Conservation (phyloP, 306 rosid genomes). For the Oemleria cerasiformis region DNA sequence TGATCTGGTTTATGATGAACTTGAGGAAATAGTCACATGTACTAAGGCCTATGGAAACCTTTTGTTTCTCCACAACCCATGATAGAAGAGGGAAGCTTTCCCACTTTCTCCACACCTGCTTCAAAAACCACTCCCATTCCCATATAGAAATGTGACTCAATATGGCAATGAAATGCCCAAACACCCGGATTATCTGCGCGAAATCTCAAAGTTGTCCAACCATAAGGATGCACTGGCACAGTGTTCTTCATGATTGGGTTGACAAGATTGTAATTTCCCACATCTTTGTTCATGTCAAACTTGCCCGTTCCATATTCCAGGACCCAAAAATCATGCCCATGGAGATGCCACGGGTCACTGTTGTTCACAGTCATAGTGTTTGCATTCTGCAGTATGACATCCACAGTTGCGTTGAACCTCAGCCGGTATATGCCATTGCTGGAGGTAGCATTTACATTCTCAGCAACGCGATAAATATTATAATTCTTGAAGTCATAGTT, state of each 20-base stretch:
- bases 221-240: slow-evolving; percentile 61
- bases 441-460: slow-evolving; percentile 52
- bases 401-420: slow-evolving; percentile 37
- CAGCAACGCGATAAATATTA: slow-evolving; percentile 33
- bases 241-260: slow-evolving; percentile 89
- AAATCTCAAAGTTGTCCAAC: slow-evolving; percentile 91
- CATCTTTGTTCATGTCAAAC: slow-evolving; percentile 46
- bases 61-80: slow-evolving; percentile 76
- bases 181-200: slow-evolving; percentile 71
- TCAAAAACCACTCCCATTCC: slow-evolving; percentile 91
- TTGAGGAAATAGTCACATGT: too few relatives aligned
- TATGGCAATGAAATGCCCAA: slow-evolving; percentile 93
- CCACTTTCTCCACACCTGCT: slow-evolving; percentile 68
- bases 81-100: slow-evolving; percentile 56
- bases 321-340: slow-evolving; percentile 90
- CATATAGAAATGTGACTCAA: slow-evolving; percentile 80
- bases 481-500: slow-evolving; percentile 50
- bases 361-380: slow-evolving; percentile 29
- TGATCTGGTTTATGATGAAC: too few relatives aligned
- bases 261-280: slow-evolving; percentile 56
- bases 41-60: slow-evolving; percentile 35
- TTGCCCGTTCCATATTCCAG: slow-evolving; percentile 70
- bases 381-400: slow-evolving; percentile 67
- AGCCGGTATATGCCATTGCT: slow-evolving; percentile 60
- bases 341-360: slow-evolving; percentile 92